Evolutionary conservation across 2,329 filamentous ascomycete genomes (phyloP).

Genomic region (Talaromyces marneffei): DNA sequence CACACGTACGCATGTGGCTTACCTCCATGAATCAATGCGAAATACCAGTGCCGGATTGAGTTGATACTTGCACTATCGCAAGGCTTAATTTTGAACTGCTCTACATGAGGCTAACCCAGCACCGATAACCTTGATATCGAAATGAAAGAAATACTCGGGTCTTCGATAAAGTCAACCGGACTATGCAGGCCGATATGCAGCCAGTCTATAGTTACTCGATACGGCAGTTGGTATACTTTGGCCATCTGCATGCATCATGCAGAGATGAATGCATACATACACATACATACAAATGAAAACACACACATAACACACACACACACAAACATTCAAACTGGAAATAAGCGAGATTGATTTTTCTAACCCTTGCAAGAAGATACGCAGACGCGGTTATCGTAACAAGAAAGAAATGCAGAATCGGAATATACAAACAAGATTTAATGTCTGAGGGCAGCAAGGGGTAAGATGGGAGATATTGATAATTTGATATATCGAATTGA

Average conservation of each 20-base stretch:
- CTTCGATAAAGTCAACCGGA: not conserved
- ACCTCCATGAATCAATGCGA: not conserved
- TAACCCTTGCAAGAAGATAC: not conserved
- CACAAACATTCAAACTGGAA: not conserved
- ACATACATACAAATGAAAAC: not conserved
- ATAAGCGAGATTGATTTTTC: not conserved
- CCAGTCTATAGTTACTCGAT: not conserved
- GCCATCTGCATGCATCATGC: not conserved
- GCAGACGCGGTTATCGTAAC: not conserved
- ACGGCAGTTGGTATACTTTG: not conserved
- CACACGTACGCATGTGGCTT: not conserved
- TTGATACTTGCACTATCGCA: not conserved
- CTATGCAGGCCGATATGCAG: not conserved
- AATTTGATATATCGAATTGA: not conserved
- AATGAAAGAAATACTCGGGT: not conserved
- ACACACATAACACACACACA: not conserved
- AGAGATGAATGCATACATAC: not conserved
- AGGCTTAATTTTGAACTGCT: not conserved
- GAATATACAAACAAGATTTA: not conserved
- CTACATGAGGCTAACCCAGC: not conserved
- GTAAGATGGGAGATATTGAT: not conserved
- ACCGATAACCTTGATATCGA: too few relatives aligned
- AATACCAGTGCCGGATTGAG: not conserved
- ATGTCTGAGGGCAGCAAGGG: not conserved
- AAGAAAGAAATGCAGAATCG: not conserved